Evolutionary conservation across 805 yeast species (phyloP).

Genomic region (Teunomyces aglyptinius): DNA sequence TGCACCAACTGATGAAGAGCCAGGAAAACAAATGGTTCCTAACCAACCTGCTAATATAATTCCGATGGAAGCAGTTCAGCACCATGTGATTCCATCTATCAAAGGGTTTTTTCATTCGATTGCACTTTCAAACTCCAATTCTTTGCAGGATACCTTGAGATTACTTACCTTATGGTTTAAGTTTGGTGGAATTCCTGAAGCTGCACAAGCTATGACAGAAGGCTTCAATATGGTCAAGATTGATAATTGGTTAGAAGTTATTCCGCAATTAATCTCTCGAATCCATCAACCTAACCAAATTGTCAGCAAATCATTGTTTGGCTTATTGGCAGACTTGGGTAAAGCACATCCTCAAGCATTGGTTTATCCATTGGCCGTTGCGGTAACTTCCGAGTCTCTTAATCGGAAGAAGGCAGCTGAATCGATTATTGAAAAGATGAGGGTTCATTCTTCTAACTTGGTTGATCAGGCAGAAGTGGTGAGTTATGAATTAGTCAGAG

Average conservation of each 20-base stretch:
- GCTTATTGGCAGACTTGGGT: constrained; percentile 82
- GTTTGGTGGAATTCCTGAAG: constrained; percentile 91
- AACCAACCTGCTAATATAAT: constrained; percentile 20
- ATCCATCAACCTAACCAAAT: constrained; percentile 91
- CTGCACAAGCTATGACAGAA: constrained; percentile 84
- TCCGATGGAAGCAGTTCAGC: constrained; percentile 60
- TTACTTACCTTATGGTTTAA: constrained; percentile 92
- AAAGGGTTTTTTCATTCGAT: constrained; percentile 95
- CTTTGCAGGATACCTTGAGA: constrained; percentile 89
- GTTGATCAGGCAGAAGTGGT: constrained; percentile 93
- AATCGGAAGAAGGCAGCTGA: constrained; percentile 89
- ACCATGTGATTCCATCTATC: constrained; percentile 94
- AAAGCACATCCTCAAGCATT: constrained; percentile 96
- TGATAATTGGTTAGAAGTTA: constrained; percentile 92
- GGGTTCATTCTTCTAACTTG: constrained; percentile 76
- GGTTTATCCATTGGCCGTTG: constrained; percentile 93
- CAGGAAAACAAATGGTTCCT: constrained; percentile 4
- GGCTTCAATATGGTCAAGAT: constrained; percentile 87
- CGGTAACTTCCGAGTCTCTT: constrained; percentile 88
- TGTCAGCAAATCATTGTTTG: constrained; percentile 77
- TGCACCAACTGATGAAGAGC: constrained; percentile 9
- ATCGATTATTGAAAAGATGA: constrained; percentile 88
- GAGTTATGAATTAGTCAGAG: constrained; percentile 89
- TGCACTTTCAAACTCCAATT: constrained; percentile 78
- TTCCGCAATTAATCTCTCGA: constrained; percentile 93